A percentile compares a stretch with the other conserved stretches of the same genome.
phyloP scores from a whole-genome alignment of 352 stramenopile genomes.

The Albugo laibachii region DNA sequence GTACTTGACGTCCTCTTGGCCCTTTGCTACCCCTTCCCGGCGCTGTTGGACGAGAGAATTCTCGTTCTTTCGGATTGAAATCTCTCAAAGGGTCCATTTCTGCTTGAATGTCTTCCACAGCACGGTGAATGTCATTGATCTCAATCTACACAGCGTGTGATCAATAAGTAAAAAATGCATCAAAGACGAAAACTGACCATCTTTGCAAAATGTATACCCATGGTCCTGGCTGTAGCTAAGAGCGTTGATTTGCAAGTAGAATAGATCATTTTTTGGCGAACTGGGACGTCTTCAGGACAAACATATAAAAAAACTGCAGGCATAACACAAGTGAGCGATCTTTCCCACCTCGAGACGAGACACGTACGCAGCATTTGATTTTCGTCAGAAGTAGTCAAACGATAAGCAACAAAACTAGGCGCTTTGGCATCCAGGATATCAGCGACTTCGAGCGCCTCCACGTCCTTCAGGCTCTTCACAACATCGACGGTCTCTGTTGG shows the following conservation, averaged over 20 bases:
- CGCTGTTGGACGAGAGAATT: slow-evolving; percentile 54
- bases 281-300: slow-evolving; percentile 67
- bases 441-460: slow-evolving; percentile 46
- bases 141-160: slow-evolving; percentile 27
- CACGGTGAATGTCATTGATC: slow-evolving; percentile 36
- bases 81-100: slow-evolving; percentile 28
- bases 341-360: background rate
- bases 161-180: background rate
- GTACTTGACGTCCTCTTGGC: slow-evolving; percentile 16
- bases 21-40: slow-evolving; percentile 25
- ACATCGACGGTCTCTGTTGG: slow-evolving; percentile 48
- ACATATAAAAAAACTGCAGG: slow-evolving; percentile 75
- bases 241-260: slow-evolving; percentile 79
- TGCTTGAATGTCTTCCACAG: slow-evolving; percentile 40
- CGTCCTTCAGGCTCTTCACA: slow-evolving; percentile 51
- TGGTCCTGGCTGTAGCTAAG: slow-evolving; percentile 32
- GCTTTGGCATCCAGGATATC: slow-evolving; percentile 30
- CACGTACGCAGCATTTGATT: background rate
- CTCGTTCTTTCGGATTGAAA: slow-evolving; percentile 36
- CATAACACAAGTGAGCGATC: background rate
- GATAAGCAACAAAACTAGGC: slow-evolving; percentile 66
- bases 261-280: slow-evolving; percentile 83
- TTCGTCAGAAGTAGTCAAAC: slow-evolving; percentile 9
- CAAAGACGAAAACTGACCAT: slow-evolving; percentile 11
- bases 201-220: slow-evolving; percentile 54